Conservation (phyloP, 208 protist genomes). For the Crithidia expoeki region DNA sequence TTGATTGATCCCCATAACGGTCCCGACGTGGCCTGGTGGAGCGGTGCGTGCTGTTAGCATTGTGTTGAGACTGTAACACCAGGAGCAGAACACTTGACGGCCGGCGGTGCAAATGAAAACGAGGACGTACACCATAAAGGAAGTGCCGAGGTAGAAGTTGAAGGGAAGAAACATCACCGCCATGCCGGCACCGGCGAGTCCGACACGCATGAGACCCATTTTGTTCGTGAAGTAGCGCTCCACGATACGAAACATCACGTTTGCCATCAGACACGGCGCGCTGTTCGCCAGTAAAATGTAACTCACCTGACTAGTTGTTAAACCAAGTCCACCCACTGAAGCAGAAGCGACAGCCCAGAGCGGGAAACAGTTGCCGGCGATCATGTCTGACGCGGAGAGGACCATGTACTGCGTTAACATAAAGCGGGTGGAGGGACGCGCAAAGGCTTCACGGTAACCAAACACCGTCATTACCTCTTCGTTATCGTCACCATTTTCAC, state of each 20-base stretch:
- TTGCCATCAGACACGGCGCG: slow-evolving; percentile 42
- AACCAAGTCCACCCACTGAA: slow-evolving; percentile 38
- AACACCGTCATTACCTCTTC: slow-evolving; percentile 24
- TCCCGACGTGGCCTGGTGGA: slow-evolving; percentile 40
- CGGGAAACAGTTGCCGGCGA: slow-evolving; percentile 41
- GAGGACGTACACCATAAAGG: slow-evolving; percentile 16
- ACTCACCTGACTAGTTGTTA: slow-evolving; percentile 34
- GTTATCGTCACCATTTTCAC: neutral
- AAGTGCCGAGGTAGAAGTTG: slow-evolving; percentile 12
- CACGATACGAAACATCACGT: slow-evolving; percentile 44
- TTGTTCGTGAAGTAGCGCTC: slow-evolving; percentile 37
- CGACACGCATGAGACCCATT: slow-evolving; percentile 55
- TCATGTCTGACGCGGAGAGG: slow-evolving; percentile 44
- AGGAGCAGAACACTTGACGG: slow-evolving; percentile 55
- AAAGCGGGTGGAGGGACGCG: slow-evolving; percentile 35
- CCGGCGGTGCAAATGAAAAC: slow-evolving; percentile 34
- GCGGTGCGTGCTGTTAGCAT: slow-evolving; percentile 61
- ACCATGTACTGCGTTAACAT: slow-evolving; percentile 71
- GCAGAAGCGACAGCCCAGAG: slow-evolving; percentile 47
- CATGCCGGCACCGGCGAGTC: slow-evolving; percentile 17
- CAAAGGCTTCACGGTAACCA: slow-evolving; percentile 63
- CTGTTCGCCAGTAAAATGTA: slow-evolving; percentile 56
- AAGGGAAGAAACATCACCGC: slow-evolving; percentile 27
- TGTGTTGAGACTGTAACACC: slow-evolving; percentile 62
- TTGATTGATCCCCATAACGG: slow-evolving; percentile 74